These are phyloP conservation scores for Alternaria gansuensis DNA, from an alignment of 2,329 filamentous ascomycete genomes.

Conservation along the genomic window DNA sequence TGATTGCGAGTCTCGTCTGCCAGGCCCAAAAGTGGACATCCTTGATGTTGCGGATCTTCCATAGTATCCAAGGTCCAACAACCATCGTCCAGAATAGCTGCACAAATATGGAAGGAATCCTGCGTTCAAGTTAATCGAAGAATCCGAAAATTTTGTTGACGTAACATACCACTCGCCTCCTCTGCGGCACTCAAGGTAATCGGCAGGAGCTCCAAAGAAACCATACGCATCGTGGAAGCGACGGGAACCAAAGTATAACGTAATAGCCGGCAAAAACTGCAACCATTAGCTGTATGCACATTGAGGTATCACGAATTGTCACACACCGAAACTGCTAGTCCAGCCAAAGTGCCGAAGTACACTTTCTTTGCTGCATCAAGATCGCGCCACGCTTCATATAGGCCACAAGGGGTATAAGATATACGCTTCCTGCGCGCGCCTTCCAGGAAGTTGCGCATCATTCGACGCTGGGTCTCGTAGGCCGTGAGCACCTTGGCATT, in stretches of 20 bases:
- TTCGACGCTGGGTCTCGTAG: slow-evolving; percentile 49
- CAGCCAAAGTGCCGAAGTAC: slow-evolving; percentile 42
- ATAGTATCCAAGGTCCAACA: slow-evolving; percentile 51
- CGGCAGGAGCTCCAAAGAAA: slow-evolving; percentile 60
- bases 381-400: slow-evolving; percentile 42
- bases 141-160: not conserved
- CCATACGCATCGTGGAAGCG: slow-evolving; percentile 69
- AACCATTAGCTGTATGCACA: slow-evolving; percentile 24
- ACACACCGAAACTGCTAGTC: slow-evolving; percentile 45
- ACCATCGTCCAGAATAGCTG: slow-evolving; percentile 51
- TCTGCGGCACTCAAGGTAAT: slow-evolving; percentile 55
- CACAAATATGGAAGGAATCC: slow-evolving; percentile 50
- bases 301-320: not conserved
- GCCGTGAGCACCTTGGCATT: slow-evolving; percentile 50
- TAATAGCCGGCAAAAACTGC: slow-evolving; percentile 66
- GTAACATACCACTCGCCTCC: slow-evolving; percentile 71
- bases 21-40: slow-evolving; percentile 53
- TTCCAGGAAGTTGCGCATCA: slow-evolving; percentile 48
- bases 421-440: slow-evolving; percentile 48
- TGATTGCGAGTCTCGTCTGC: slow-evolving; percentile 51
- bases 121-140: slow-evolving; percentile 26
- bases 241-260: slow-evolving; percentile 70
- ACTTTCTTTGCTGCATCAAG: slow-evolving; percentile 49
- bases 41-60: slow-evolving; percentile 51
- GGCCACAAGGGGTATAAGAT: slow-evolving; percentile 40